Evolutionary conservation across 345 rosid species (phyloP), one percentile per base, ranked within the genome.

Genomic region (Excoecaria agallocha): DNA sequence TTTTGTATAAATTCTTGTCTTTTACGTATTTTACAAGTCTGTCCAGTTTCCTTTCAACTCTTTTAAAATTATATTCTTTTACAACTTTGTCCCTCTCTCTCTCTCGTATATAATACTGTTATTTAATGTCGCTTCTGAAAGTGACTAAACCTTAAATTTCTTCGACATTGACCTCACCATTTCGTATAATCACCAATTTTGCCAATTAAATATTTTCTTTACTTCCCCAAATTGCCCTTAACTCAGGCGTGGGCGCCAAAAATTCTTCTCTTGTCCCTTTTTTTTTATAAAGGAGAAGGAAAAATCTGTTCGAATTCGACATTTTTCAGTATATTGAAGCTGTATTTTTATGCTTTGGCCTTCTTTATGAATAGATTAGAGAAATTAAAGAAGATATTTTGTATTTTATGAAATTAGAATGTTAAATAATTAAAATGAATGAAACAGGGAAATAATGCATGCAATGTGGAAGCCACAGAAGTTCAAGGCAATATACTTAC

Each of bases 401-500:
- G n/a, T n/a, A n/a, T n/a, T n/a, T n/a, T n/a, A n/a, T n/a, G n/a
- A n/a, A n/a, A n/a, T n/a, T n/a, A n/a, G n/a, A n/a, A 22, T 22
- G 35, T 30, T 30, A 30, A 30, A 30, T 30, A 30, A 30, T 30
- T 30, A 24, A 8, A 15, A 72, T 57, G 10, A 15, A 58, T 60
- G 64, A 61, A 65, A 58, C 90, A 95, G 99, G 84, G 98, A 95
- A 80, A 82, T 95, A 7, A 95, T 95, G 99, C 99, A 95, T 69
- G 98, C 98, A 24, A 94, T 94, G 98, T 94, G 98, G 98, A 94
- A 94, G 83, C 98, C 98, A 3, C 93, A 95, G 80, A 93, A 93
- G 81, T 95, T 95, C 88, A 95, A 95, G 84, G 90, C 96, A 8
- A 93, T 95, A 67, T 95, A 95, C 73, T 78, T 95, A 46, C 66